phyloP scores from a whole-genome alignment of 768 basidiomycete species.

The Gymnopilus junonius region DNA sequence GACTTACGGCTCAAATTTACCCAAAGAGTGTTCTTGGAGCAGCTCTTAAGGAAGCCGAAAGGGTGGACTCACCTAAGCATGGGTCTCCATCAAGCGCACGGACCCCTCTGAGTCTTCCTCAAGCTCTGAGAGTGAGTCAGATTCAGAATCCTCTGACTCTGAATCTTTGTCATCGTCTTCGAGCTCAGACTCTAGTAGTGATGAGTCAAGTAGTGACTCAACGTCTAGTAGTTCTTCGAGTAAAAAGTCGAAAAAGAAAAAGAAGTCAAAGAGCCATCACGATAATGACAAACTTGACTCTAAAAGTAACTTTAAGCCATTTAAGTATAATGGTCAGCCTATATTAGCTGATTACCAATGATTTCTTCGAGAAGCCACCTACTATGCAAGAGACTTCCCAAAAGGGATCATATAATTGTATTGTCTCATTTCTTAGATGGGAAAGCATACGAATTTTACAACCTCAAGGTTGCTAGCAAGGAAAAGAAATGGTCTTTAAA shows the following conservation, averaged over 20 bases:
- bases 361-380: constrained; percentile 18
- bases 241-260: not conserved
- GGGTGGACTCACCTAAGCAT: not conserved
- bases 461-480: too few relatives aligned
- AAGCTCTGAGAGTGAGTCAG: too few relatives aligned
- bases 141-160: not conserved
- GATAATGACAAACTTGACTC: constrained; percentile 14
- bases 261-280: constrained; percentile 4
- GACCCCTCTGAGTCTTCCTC: too few relatives aligned
- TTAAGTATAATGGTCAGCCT: constrained; percentile 11
- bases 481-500: constrained; percentile 31
- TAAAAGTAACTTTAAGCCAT: constrained; percentile 1
- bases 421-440: too few relatives aligned
- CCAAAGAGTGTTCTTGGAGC: not conserved
- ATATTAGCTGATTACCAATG: constrained; percentile 11
- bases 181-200: not conserved
- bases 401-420: constrained; percentile 9
- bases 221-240: not conserved
- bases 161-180: not conserved
- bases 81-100: too few relatives aligned
- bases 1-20: not conserved
- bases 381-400: constrained; percentile 7
- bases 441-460: too few relatives aligned
- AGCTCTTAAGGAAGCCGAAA: not conserved
- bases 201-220: not conserved